Conservation (phyloP, 345 rosid species). For the Erodium maritimum region DNA sequence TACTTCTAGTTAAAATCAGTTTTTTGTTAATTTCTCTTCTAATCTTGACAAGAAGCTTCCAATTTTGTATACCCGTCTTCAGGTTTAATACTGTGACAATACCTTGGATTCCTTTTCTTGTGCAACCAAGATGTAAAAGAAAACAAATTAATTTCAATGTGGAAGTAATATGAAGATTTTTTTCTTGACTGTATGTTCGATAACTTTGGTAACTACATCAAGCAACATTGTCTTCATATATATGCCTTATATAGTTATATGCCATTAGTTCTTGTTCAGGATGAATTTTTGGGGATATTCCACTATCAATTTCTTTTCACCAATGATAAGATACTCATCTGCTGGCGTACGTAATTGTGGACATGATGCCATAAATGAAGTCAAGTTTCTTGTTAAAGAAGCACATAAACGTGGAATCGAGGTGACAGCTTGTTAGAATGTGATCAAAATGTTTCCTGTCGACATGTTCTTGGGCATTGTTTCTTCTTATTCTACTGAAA, state of each 20-base stretch:
- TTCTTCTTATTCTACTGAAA: slow-evolving; percentile 15
- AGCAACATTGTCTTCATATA: not conserved
- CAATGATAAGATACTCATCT: slow-evolving; percentile 86
- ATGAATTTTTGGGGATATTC: slow-evolving; percentile 98
- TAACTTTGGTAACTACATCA: too few species aligned
- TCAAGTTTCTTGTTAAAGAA: slow-evolving; percentile 73
- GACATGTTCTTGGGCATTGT: slow-evolving; percentile 9
- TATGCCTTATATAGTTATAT: slow-evolving; percentile 5
- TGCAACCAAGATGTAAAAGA: too few species aligned
- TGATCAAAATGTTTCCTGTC: not conserved
- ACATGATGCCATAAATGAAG: slow-evolving; percentile 68
- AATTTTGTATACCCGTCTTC: too few species aligned
- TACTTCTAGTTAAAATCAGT: too few species aligned
- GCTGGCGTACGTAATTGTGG: slow-evolving; percentile 44
- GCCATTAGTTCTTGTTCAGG: slow-evolving; percentile 27
- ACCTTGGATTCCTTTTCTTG: too few species aligned
- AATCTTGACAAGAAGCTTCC: too few species aligned
- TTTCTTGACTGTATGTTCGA: too few species aligned
- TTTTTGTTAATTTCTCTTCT: too few species aligned
- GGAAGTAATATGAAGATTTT: too few species aligned
- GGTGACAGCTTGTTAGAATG: slow-evolving; percentile 27
- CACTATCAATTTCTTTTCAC: slow-evolving; percentile 76
- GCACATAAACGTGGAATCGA: slow-evolving; percentile 95
- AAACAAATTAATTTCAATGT: too few species aligned
- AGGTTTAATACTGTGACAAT: too few species aligned